Evolutionary conservation across 2,329 filamentous ascomycete genomes (phyloP).

Genomic region (Fusarium metavorans): DNA sequence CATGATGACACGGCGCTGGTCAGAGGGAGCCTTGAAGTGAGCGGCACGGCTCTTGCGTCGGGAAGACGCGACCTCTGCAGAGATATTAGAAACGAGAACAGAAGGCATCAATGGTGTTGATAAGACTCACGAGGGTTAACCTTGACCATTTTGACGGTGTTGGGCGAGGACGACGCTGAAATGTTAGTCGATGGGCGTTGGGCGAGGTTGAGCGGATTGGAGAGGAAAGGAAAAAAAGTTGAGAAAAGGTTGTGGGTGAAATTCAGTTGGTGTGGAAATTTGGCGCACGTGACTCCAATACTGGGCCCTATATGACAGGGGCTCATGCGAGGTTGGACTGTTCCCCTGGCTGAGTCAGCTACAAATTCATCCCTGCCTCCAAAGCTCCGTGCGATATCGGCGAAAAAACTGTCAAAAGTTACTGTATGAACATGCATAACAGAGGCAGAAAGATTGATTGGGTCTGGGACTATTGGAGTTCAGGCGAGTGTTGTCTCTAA

Average conservation of each 20-base stretch:
- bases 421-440: not conserved
- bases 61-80: conserved; percentile 75
- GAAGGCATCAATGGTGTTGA: not conserved
- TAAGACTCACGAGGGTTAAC: conserved; percentile 68
- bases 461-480: not conserved
- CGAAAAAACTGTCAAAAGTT: not conserved
- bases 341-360: conserved; percentile 1
- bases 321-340: not conserved
- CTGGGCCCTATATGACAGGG: conserved; percentile 8
- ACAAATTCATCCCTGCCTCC: not conserved
- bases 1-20: conserved; percentile 96
- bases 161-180: conserved; percentile 43
- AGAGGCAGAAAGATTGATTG: not conserved
- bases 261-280: conserved; percentile 43
- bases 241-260: conserved; percentile 42
- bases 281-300: conserved; percentile 48
- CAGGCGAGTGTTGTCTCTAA: not conserved
- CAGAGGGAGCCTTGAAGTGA: conserved; percentile 96
- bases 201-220: conserved; percentile 43
- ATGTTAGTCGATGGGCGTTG: conserved; percentile 49
- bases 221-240: conserved; percentile 1
- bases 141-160: conserved; percentile 74
- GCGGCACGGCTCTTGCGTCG: conserved; percentile 99
- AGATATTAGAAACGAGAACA: conserved; percentile 10
- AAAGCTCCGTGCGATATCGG: not conserved